phyloP scores from a whole-genome alignment of 2,329 filamentous ascomycete genomes.

The Penicillium olsonii region DNA sequence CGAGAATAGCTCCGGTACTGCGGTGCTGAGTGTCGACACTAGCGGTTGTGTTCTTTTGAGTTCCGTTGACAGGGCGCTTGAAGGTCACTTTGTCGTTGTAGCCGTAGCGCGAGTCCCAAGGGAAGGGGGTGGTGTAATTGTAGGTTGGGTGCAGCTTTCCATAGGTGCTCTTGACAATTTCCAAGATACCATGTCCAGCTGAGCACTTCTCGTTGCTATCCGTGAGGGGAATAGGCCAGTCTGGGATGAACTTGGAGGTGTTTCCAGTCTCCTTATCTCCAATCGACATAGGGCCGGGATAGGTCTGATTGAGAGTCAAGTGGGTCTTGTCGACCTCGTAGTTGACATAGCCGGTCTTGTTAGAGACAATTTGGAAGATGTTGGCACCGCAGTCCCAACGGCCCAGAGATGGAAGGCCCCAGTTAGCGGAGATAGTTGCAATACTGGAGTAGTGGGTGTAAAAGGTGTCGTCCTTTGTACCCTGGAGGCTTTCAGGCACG shows the following conservation, averaged over 20 bases:
- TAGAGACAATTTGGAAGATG: conserved; percentile 62
- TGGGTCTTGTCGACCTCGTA: conserved; percentile 42
- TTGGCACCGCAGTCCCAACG: conserved; percentile 74
- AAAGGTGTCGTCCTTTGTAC: conserved; percentile 68
- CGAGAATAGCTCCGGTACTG: conserved; percentile 11
- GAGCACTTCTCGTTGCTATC: conserved; percentile 31
- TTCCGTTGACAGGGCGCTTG: conserved; percentile 19
- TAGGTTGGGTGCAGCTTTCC: conserved; percentile 27
- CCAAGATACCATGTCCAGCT: conserved; percentile 37
- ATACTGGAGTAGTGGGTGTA: conserved; percentile 76
- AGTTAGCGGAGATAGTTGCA: conserved; percentile 69
- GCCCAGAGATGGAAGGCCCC: conserved; percentile 68
- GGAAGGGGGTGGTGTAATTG: conserved; percentile 38
- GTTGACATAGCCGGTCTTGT: conserved; percentile 59
- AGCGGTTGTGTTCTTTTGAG: conserved; percentile 13
- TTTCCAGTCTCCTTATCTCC: conserved; percentile 14
- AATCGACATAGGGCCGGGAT: conserved; percentile 48
- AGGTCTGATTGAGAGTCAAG: conserved; percentile 57
- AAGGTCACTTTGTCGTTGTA: conserved; percentile 31
- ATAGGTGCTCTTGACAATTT: conserved; percentile 34
- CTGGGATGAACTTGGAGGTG: conserved; percentile 24
- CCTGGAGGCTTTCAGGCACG: conserved; percentile 62
- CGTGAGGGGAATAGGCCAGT: conserved; percentile 36
- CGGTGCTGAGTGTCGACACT: conserved; percentile 10
- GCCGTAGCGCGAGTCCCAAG: conserved; percentile 14